Evolutionary conservation across 1,139 yeast species (phyloP).

Genomic region (Pichia sp.): DNA sequence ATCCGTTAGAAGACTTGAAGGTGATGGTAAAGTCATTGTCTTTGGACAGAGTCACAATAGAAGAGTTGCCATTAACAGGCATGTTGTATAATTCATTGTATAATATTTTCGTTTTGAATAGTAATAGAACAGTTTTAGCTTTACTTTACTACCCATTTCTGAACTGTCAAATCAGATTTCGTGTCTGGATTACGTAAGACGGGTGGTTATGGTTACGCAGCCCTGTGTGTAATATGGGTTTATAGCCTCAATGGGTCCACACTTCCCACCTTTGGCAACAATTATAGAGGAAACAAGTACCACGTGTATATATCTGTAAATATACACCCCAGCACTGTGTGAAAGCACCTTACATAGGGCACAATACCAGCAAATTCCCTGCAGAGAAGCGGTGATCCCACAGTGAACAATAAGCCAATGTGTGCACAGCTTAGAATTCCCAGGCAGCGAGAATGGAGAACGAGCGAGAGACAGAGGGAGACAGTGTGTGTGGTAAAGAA

Average conservation of each 20-base stretch:
- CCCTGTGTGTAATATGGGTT: background rate
- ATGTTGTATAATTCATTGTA: slow-evolving; percentile 11
- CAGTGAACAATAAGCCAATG: too few species aligned
- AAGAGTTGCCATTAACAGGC: slow-evolving; percentile 44
- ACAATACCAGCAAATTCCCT: too few species aligned
- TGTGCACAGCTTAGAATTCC: background rate
- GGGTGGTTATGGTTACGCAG: slow-evolving; percentile 8
- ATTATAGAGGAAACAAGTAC: too few species aligned
- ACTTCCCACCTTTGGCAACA: too few species aligned
- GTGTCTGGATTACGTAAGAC: slow-evolving; percentile 1
- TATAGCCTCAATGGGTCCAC: too few species aligned
- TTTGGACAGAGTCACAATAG: slow-evolving; percentile 75
- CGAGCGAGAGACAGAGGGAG: background rate
- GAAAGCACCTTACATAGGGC: too few species aligned
- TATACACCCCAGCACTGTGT: too few species aligned
- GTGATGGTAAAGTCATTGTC: slow-evolving; percentile 71
- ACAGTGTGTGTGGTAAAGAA: too few species aligned
- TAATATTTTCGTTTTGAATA: background rate
- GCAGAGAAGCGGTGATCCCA: too few species aligned
- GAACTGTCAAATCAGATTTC: slow-evolving; percentile 1
- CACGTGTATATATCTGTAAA: too few species aligned
- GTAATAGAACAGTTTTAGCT: too few species aligned
- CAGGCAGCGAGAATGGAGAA: background rate
- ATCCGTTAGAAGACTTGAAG: slow-evolving; percentile 64
- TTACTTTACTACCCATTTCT: too few species aligned